phyloP scores from a whole-genome alignment of 495 filamentous ascomycete species.

The Niebla homalea region DNA sequence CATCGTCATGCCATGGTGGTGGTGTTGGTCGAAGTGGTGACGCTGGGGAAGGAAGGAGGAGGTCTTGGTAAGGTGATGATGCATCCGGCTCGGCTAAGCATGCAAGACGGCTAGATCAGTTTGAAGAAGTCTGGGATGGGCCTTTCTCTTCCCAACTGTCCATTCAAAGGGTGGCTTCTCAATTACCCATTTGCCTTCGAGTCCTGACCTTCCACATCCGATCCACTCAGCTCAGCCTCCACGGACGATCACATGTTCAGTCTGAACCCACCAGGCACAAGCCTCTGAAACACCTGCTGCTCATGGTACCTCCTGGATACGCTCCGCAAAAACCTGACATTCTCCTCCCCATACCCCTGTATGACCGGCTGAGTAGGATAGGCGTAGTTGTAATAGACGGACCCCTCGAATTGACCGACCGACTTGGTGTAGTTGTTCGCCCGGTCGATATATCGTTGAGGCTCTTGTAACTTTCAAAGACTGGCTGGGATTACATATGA shows the following conservation, averaged over 20 bases:
- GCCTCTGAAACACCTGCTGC: constrained; percentile 20
- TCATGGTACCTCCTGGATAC: constrained; percentile 26
- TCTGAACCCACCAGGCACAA: constrained; percentile 29
- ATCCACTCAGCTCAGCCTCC: no score
- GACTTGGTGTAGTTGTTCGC: constrained; percentile 1
- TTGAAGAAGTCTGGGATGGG: no score
- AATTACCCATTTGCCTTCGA: no score
- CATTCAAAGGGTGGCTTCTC: no score
- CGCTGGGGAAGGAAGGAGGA: no score
- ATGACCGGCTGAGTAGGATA: constrained; percentile 27
- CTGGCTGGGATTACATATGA: background rate
- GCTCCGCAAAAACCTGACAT: constrained; percentile 18
- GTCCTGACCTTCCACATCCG: no score
- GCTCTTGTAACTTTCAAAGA: background rate
- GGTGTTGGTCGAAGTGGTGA: no score
- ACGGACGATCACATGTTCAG: constrained; percentile 2
- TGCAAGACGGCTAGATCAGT: no score
- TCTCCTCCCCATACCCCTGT: constrained; percentile 21
- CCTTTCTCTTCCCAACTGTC: no score
- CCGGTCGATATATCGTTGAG: background rate
- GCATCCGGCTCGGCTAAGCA: no score
- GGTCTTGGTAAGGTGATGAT: no score
- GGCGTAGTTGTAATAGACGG: constrained; percentile 29
- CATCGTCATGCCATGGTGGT: no score
- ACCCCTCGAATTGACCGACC: constrained; percentile 2